Base-by-base conservation (phyloP, 208 protist species). In the Phytomonas serpens region DNA sequence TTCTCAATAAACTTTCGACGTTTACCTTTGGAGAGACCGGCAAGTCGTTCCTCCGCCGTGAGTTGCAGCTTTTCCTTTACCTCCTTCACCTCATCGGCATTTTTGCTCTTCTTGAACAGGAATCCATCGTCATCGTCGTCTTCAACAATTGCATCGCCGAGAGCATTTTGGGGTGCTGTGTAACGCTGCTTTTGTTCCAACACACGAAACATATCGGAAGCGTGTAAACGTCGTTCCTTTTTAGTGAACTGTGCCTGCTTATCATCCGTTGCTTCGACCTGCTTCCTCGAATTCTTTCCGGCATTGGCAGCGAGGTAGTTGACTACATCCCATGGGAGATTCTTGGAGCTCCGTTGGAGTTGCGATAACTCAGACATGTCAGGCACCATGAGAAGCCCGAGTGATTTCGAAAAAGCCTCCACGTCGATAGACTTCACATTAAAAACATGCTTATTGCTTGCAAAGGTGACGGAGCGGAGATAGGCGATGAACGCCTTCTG, bases 401-500 rank as follows among this genome's bases (percentile, higher is more conserved):
- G 83, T 9, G 95, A 98, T 34, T 85, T 77, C 2, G 98, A 89
- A 68, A 97, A 98, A n/a, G 78, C 80, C 38, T 86, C 87, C 11
- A 97, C 74, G 67, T 98, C 89, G 40, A 99, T 91, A 7, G 80
- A 73, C 0, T 79, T 69, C 13, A 99, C 79, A 40, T 98, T 82
- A 71, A 99, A 99, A 1, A 99, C 89, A 52, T 96, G 84, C 75
- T 99, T 99, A 85, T 99, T 95, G 9, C 79, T 69, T 52, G 98
- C 85, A 70, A 99, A 93, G 82, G 98, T 93, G 7, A 99, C 78
- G 63, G 90, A 97, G 62, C 98, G 90, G 31, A 99, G 73, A 83
- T 99, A 99, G 10, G 97, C 95, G 36, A 99, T 93, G 77, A 99
- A 98, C 9, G 94, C 94, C 86, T 98, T 99, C 80, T 99, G 97